These are phyloP conservation scores for Penstemon newberryi DNA, from an alignment of 257 asterid genomes.

Conservation along the genomic window DNA sequence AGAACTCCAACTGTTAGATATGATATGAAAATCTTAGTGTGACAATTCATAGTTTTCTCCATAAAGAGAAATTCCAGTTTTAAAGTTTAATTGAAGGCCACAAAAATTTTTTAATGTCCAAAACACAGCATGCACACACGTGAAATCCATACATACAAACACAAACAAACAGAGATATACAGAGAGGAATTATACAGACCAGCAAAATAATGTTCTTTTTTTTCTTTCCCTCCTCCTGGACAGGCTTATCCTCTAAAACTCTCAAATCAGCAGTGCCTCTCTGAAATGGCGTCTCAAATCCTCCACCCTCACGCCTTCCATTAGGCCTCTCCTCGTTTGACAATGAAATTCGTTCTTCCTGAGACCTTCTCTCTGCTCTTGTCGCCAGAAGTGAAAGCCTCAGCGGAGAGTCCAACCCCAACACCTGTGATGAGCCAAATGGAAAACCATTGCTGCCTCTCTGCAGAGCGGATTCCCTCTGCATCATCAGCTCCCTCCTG, in stretches of 20 bases:
- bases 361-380: constrained; percentile 24
- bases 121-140: background rate
- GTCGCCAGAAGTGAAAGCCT: background rate
- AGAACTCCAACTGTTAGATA: too few relatives aligned
- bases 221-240: background rate
- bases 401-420: constrained; percentile 10
- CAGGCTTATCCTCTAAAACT: too few relatives aligned
- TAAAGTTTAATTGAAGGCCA: background rate
- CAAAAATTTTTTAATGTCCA: background rate
- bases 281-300: constrained; percentile 26
- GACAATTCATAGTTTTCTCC: background rate
- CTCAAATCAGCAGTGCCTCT: background rate
- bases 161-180: background rate
- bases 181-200: constrained; percentile 31
- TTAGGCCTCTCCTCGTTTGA: background rate
- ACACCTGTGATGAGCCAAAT: constrained; percentile 15
- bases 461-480: constrained; percentile 36
- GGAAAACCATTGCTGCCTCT: constrained; percentile 23
- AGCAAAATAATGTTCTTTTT: constrained; percentile 29
- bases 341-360: constrained; percentile 30
- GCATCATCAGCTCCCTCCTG: constrained; percentile 39
- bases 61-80: background rate
- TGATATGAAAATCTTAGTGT: too few relatives aligned
- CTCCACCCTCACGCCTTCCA: constrained; percentile 24
- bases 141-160: too few relatives aligned